Conservation (phyloP, 1,139 yeast species). For the Lodderomyces metapsilosis region DNA sequence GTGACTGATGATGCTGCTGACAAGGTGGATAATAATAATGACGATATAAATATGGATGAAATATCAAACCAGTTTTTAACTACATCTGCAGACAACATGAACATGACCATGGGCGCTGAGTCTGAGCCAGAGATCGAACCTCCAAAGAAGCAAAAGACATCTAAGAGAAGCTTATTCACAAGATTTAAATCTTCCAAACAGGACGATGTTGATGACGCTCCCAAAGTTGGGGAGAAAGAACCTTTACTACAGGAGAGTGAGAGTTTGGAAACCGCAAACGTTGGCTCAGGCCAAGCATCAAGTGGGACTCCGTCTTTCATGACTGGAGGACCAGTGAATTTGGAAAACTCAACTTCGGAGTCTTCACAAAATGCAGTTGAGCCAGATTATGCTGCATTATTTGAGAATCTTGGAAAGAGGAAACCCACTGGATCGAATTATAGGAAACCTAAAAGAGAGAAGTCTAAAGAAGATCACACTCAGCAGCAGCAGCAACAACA, state of each 20-base stretch:
- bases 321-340: conserved; percentile 13
- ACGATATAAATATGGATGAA: conserved; percentile 11
- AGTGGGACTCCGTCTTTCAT: conserved; percentile 29
- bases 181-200: conserved; percentile 37
- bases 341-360: conserved; percentile 15
- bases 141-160: conserved; percentile 28
- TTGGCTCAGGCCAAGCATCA: conserved; percentile 17
- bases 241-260: conserved; percentile 14
- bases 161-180: conserved; percentile 40
- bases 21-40: conserved; percentile 10
- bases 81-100: conserved; percentile 15
- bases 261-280: conserved; percentile 15
- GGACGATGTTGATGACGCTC: conserved; percentile 10
- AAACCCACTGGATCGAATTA: conserved; percentile 28
- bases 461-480: conserved; percentile 17
- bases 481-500: conserved; percentile 6
- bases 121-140: conserved; percentile 19
- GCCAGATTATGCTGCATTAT: conserved; percentile 48
- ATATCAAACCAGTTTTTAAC: conserved; percentile 7
- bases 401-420: conserved; percentile 46
- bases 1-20: neutral
- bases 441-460: conserved; percentile 20
- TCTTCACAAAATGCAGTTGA: conserved; percentile 18
- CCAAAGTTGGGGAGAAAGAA: conserved; percentile 6
- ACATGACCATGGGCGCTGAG: conserved; percentile 13